Evolutionary conservation across 2,329 filamentous ascomycete species (phyloP).

Genomic region (Talaromyces albobiverticillius): DNA sequence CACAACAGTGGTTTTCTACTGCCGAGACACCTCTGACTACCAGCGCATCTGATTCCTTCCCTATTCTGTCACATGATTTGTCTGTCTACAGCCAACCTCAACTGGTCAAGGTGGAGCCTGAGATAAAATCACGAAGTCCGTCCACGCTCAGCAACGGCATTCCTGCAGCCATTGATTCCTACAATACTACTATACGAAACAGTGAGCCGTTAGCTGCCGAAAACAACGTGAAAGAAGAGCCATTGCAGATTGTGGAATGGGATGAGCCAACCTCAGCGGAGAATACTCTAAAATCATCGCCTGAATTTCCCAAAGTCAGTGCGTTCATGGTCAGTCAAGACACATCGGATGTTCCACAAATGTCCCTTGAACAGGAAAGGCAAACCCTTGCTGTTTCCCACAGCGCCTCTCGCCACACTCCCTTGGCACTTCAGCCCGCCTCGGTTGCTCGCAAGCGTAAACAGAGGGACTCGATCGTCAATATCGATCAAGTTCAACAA

Average conservation of each 20-base stretch:
- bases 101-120: slow-evolving; percentile 15
- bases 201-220: slow-evolving; percentile 31
- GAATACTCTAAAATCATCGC: slow-evolving; percentile 22
- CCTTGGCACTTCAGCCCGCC: slow-evolving; percentile 32
- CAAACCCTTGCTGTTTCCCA: slow-evolving; percentile 23
- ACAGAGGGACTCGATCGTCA: slow-evolving; percentile 24
- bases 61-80: not conserved
- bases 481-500: slow-evolving; percentile 26
- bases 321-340: slow-evolving; percentile 37
- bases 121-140: slow-evolving; percentile 35
- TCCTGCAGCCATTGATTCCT: slow-evolving; percentile 31
- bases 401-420: slow-evolving; percentile 23
- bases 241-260: slow-evolving; percentile 24
- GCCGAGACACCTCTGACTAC: not conserved
- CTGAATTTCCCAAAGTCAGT: slow-evolving; percentile 26
- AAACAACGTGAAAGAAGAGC: slow-evolving; percentile 29
- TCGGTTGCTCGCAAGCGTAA: slow-evolving; percentile 36
- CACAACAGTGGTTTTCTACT: slow-evolving; percentile 26
- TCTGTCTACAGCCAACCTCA: slow-evolving; percentile 7
- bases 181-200: slow-evolving; percentile 28
- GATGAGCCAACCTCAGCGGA: slow-evolving; percentile 22
- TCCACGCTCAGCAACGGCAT: slow-evolving; percentile 34
- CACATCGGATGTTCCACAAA: slow-evolving; percentile 28
- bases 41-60: not conserved
- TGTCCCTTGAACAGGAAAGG: slow-evolving; percentile 23